phyloP scores from a whole-genome alignment of 2,329 filamentous ascomycete genomes.

The Colletotrichum horii region DNA sequence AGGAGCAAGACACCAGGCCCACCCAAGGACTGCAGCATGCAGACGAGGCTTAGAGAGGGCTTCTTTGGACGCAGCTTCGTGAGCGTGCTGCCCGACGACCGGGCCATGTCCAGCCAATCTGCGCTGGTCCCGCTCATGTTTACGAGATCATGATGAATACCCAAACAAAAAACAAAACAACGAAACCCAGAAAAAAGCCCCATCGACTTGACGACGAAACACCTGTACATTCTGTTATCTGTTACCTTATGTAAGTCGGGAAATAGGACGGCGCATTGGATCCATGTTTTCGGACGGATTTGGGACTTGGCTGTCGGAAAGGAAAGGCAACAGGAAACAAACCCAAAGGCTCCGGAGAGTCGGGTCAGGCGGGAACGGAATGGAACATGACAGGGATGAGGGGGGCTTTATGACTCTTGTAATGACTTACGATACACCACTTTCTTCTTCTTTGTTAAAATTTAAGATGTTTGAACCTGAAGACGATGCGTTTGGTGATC shows the following conservation, averaged over 20 bases:
- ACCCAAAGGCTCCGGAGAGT: background rate
- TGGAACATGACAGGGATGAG: background rate
- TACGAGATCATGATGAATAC: slow-evolving; percentile 42
- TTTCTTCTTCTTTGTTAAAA: background rate
- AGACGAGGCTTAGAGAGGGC: slow-evolving; percentile 44
- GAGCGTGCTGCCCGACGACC: slow-evolving; percentile 45
- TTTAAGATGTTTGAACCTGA: background rate
- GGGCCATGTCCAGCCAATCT: slow-evolving; percentile 56
- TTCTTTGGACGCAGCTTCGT: slow-evolving; percentile 44
- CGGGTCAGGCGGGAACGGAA: background rate
- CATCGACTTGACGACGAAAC: background rate
- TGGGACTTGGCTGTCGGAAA: slow-evolving; percentile 14
- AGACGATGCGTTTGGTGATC: background rate
- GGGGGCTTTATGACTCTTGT: slow-evolving; percentile 10
- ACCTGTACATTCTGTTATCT: slow-evolving; percentile 12
- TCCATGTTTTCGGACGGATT: background rate
- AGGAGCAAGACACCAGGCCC: slow-evolving; percentile 19
- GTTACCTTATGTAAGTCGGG: background rate
- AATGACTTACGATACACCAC: slow-evolving; percentile 17
- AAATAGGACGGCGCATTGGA: slow-evolving; percentile 3
- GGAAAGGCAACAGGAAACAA: slow-evolving; percentile 2
- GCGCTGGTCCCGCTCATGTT: slow-evolving; percentile 67
- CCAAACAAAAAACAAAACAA: background rate
- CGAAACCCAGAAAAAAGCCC: background rate
- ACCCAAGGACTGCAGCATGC: slow-evolving; percentile 32